Conservation (phyloP, 495 filamentous ascomycete genomes). For the Lineolata rhizophorae region DNA sequence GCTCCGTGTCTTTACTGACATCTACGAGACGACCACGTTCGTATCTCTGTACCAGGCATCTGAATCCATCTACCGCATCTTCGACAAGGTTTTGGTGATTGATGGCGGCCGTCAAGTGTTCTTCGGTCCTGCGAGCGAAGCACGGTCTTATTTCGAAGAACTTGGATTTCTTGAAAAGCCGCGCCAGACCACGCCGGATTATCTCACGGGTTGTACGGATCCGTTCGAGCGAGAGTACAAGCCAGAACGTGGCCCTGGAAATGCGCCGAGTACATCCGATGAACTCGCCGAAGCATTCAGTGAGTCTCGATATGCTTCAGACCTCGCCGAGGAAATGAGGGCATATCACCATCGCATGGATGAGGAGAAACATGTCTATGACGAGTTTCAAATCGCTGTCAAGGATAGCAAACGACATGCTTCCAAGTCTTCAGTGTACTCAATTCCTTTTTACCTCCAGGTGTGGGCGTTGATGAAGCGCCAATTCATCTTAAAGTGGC, state of each 20-base stretch:
- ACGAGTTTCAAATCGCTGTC: constrained; percentile 61
- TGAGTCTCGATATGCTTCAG: constrained; percentile 31
- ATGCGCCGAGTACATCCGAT: constrained; percentile 45
- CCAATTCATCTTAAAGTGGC: constrained; percentile 67
- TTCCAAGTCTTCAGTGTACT: constrained; percentile 53
- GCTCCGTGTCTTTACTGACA: constrained; percentile 52
- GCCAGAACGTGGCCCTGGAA: constrained; percentile 30
- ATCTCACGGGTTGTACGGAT: constrained; percentile 66
- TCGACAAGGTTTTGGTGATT: constrained; percentile 76
- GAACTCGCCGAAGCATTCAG: constrained; percentile 46
- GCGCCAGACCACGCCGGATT: constrained; percentile 73
- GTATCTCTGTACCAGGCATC: constrained; percentile 68
- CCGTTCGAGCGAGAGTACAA: constrained; percentile 62
- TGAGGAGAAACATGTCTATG: constrained; percentile 38
- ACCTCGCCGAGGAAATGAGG: constrained; percentile 42
- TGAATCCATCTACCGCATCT: constrained; percentile 65
- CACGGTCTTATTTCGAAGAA: constrained; percentile 55
- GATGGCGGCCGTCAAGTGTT: constrained; percentile 60
- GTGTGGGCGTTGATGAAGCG: constrained; percentile 65
- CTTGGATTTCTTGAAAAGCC: constrained; percentile 61
- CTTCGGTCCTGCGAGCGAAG: constrained; percentile 50
- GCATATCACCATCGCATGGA: constrained; percentile 36
- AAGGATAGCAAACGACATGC: constrained; percentile 53
- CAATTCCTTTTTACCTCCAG: constrained; percentile 55
- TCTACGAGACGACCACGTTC: constrained; percentile 60